Percentiles rank a stretch among this genome's conserved stretches.
These are phyloP conservation scores for Nemania sp. DNA, from an alignment of 2,329 filamentous ascomycete genomes.

Conservation along the genomic window DNA sequence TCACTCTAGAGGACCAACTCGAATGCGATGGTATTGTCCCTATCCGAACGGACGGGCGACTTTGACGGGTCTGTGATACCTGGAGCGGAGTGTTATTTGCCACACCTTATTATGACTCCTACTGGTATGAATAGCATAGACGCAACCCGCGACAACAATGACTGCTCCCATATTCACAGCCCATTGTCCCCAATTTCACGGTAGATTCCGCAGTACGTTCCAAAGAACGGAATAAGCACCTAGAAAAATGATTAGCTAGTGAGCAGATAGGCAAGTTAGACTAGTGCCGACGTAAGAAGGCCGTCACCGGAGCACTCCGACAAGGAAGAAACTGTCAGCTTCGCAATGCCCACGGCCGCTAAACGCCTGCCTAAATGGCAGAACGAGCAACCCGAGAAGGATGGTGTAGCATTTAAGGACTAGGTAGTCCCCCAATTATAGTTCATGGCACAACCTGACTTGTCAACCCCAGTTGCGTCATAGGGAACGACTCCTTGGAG, in stretches of 20 bases:
- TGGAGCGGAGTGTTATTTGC: too few relatives aligned
- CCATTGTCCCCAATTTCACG: neutral
- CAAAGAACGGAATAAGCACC: neutral
- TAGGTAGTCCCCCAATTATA: neutral
- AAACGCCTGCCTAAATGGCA: slow-evolving; percentile 7
- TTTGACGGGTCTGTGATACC: too few relatives aligned
- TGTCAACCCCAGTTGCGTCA: neutral
- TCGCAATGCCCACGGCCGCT: neutral
- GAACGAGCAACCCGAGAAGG: neutral
- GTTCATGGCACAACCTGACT: neutral
- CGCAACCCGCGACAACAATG: too few relatives aligned
- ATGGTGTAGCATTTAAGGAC: neutral
- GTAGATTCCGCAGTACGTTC: neutral
- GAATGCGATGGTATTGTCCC: too few relatives aligned
- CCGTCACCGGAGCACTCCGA: neutral
- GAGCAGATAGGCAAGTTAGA: neutral
- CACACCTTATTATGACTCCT: slow-evolving; percentile 12
- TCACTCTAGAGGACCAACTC: too few relatives aligned
- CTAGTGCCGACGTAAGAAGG: neutral
- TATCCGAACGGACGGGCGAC: too few relatives aligned
- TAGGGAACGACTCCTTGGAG: too few relatives aligned
- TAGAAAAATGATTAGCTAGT: slow-evolving; percentile 5
- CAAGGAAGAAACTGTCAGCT: slow-evolving; percentile 18
- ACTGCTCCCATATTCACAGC: too few relatives aligned
- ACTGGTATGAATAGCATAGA: too few relatives aligned